phyloP scores from a whole-genome alignment of 2,329 filamentous ascomycete genomes.

The Drechslerella stenobrocha region DNA sequence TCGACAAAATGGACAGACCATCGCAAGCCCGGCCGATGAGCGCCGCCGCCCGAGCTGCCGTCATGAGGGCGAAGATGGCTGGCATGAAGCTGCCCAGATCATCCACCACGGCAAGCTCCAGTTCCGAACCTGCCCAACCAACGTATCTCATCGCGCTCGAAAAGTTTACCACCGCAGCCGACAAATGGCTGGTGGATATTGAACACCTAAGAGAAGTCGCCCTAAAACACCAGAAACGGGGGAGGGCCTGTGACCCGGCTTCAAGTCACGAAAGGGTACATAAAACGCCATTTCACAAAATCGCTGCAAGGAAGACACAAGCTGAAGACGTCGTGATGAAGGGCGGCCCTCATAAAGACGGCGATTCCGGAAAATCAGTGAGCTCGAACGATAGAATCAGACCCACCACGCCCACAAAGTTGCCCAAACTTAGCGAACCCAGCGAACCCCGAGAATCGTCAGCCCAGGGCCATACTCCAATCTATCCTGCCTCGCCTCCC shows the following conservation, averaged over 20 bases:
- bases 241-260: conserved; percentile 20
- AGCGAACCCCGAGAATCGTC: not conserved
- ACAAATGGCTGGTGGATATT: conserved; percentile 39
- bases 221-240: conserved; percentile 26
- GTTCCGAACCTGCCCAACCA: conserved; percentile 2
- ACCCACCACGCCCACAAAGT: conserved; percentile 32
- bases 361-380: conserved; percentile 38
- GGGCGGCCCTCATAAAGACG: conserved; percentile 36
- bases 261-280: conserved; percentile 48
- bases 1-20: conserved; percentile 19
- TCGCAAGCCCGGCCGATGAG: conserved; percentile 32
- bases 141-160: conserved; percentile 40
- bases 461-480: not conserved
- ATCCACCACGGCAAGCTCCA: not conserved
- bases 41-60: conserved; percentile 33
- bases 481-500: conserved; percentile 6
- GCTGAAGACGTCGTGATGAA: conserved; percentile 49
- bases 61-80: conserved; percentile 40
- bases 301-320: conserved; percentile 43
- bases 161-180: conserved; percentile 28
- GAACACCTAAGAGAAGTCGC: conserved; percentile 37
- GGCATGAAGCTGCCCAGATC: conserved; percentile 28
- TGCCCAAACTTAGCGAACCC: conserved; percentile 12
- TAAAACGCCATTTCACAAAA: conserved; percentile 47
- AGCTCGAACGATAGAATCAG: conserved; percentile 42